Base-by-base conservation (phyloP, 192 early-diverging fungal species). In the Powellomyces hirtus region DNA sequence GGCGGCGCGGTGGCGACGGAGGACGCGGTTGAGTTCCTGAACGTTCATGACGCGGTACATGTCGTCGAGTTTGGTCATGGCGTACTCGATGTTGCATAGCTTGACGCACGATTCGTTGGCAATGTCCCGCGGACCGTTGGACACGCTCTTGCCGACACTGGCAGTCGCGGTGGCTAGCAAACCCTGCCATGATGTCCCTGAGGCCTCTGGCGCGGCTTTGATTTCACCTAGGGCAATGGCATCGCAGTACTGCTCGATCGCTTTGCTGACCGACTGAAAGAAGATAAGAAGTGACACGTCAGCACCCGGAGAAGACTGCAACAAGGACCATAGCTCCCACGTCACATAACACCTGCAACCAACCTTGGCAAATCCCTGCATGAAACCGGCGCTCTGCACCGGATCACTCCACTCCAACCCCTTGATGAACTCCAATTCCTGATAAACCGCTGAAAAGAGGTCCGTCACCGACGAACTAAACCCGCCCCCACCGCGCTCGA, bases 181-280 rank as follows among this genome's bases (percentile, higher is more conserved):
- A 29, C 63, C 66, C 40, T 37, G 62, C 75, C 71, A 76, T 14
- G 68, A 33, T n/a, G 60, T 70, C 18, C 31, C 64, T 7, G 40
- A 42, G 7, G 53, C 16, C 24, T 40, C 42, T 1, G 49, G 38
- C 10, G 55, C 62, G 1, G 59, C 62, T 50, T 83, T 80, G 56
- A 74, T 64, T 58, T 85, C 80, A 16, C 77, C 79, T 13, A 73
- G 49, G 36, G 77, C 78, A 73, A 85, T 82, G 6, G 73, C 77
- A 62, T 85, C 83, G 45, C 83, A 85, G 60, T 85, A 85, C 38
- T 85, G 75, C 57, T 85, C 83, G 52, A 85, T 79, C 0, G 83
- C 83, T 16, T 72, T 68, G 59, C 75, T 80, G 10, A 85, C 78
- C 20, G 57, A 49, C 46, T 69, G 34, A 5, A 45, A 60, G 14